Evolutionary conservation across 495 filamentous ascomycete genomes (phyloP).

Genomic region (Podospora fimiseda): DNA sequence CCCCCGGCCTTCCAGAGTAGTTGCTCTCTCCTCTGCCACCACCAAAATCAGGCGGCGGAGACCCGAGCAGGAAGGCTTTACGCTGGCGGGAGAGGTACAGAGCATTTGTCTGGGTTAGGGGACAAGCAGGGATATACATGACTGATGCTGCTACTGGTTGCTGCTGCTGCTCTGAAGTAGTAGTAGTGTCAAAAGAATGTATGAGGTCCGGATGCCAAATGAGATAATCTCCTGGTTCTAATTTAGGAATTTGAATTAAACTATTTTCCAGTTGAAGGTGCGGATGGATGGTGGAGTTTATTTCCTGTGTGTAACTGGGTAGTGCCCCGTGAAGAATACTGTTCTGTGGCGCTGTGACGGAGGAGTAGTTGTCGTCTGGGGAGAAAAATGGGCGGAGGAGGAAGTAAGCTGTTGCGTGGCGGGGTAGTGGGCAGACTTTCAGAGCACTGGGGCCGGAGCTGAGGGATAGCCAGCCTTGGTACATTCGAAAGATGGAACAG

Average conservation of each 20-base stretch:
- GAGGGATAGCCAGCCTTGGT: conserved; percentile 77
- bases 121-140: conserved; percentile 76
- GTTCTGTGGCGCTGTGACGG: conserved; percentile 34
- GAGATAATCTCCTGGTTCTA: conserved; percentile 80
- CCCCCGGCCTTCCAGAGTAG: conserved; percentile 44
- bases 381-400: conserved; percentile 80
- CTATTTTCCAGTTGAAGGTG: conserved; percentile 62
- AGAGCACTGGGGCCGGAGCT: conserved; percentile 60
- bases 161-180: background rate
- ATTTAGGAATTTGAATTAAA: conserved; percentile 67
- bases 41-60: conserved; percentile 62
- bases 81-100: conserved; percentile 67
- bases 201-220: conserved; percentile 74
- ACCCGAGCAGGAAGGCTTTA: conserved; percentile 56
- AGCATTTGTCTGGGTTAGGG: conserved; percentile 71
- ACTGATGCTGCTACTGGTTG: conserved; percentile 38
- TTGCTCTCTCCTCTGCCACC: conserved; percentile 50
- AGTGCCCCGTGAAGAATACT: conserved; percentile 68
- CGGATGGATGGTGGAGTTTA: conserved; percentile 63
- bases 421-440: conserved; percentile 68
- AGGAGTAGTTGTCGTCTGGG: conserved; percentile 42
- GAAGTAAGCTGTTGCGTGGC: conserved; percentile 73
- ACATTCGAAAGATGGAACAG: conserved; percentile 82
- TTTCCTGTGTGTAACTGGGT: conserved; percentile 67
- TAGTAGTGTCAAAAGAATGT: conserved; percentile 20